Conservation (phyloP, 805 yeast genomes). For the Kodamaea neixiangensis region DNA sequence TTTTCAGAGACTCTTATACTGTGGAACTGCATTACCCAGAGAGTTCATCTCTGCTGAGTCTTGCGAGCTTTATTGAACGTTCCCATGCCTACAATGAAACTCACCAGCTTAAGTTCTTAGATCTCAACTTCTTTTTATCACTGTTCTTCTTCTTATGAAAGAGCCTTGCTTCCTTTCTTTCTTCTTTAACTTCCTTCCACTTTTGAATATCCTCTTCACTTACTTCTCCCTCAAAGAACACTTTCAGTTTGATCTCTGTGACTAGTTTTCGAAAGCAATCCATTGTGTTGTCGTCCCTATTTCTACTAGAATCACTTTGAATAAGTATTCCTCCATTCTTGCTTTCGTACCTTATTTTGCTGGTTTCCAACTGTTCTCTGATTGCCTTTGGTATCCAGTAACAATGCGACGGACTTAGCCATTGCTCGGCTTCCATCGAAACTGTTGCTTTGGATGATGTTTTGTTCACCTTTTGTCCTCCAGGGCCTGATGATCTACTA, state of each 20-base stretch:
- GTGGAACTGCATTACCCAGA: no score
- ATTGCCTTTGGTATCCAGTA: slow-evolving; percentile 63
- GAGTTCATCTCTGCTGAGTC: no score
- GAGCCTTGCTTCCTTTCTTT: slow-evolving; percentile 33
- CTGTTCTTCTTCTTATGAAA: slow-evolving; percentile 37
- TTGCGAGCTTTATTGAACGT: no score
- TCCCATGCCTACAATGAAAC: no score
- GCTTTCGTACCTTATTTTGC: slow-evolving; percentile 54
- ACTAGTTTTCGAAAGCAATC: slow-evolving; percentile 64
- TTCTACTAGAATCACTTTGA: slow-evolving; percentile 60
- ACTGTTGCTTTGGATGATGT: slow-evolving; percentile 68
- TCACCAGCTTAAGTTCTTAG: slow-evolving; percentile 34
- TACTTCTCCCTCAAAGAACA: slow-evolving; percentile 50
- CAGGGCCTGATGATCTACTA: slow-evolving; percentile 76
- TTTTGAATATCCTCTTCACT: slow-evolving; percentile 47
- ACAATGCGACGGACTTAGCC: slow-evolving; percentile 43
- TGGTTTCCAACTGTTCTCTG: slow-evolving; percentile 38
- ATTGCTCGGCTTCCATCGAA: slow-evolving; percentile 41
- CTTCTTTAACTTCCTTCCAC: slow-evolving; percentile 49
- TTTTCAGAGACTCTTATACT: no score
- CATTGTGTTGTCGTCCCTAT: slow-evolving; percentile 56
- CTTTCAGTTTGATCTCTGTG: slow-evolving; percentile 48
- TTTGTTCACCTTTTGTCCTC: slow-evolving; percentile 87
- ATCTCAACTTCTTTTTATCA: slow-evolving; percentile 40
- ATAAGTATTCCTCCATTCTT: slow-evolving; percentile 57